A percentile compares a stretch with the other conserved stretches of the same genome.
phyloP scores from a whole-genome alignment of 495 filamentous ascomycete genomes.

The Daldinia concentrica region DNA sequence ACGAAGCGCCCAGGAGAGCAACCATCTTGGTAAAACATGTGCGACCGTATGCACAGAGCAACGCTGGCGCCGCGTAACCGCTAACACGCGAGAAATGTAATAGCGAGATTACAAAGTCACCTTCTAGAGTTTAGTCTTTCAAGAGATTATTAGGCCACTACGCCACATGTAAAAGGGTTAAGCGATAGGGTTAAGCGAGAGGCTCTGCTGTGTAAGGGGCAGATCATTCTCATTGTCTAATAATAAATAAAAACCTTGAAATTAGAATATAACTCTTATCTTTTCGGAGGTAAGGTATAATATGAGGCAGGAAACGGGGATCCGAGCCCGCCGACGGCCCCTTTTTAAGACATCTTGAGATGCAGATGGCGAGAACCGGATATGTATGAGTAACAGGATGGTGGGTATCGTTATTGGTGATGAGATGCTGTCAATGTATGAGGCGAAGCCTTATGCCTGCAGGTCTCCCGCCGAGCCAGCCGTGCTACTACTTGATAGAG shows the following conservation, averaged over 20 bases:
- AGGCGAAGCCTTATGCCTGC: conserved; percentile 33
- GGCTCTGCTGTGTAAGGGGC: conserved; percentile 22
- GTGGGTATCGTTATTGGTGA: conserved; percentile 11
- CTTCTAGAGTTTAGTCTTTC: not conserved
- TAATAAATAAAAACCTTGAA: not conserved
- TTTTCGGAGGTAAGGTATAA: not conserved
- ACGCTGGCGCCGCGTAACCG: conserved; percentile 23
- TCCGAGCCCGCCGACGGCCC: conserved; percentile 11
- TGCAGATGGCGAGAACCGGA: conserved; percentile 25
- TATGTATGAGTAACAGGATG: conserved; percentile 31
- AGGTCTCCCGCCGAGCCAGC: conserved; percentile 20
- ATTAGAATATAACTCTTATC: not conserved
- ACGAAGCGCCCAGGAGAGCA: conserved; percentile 33
- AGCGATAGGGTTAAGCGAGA: conserved; percentile 17
- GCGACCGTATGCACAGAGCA: conserved; percentile 13
- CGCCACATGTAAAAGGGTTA: not conserved
- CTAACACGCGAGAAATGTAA: conserved; percentile 14
- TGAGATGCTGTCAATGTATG: conserved; percentile 21
- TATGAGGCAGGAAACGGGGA: not conserved
- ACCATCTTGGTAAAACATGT: conserved; percentile 12
- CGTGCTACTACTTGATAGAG: conserved; percentile 12
- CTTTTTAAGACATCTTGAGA: conserved; percentile 8
- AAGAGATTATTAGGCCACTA: not conserved
- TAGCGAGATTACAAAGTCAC: conserved; percentile 5
- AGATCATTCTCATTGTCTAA: not conserved